Base-by-base conservation (phyloP, 2,329 filamentous ascomycete species). In the Nothophoma quercina region DNA sequence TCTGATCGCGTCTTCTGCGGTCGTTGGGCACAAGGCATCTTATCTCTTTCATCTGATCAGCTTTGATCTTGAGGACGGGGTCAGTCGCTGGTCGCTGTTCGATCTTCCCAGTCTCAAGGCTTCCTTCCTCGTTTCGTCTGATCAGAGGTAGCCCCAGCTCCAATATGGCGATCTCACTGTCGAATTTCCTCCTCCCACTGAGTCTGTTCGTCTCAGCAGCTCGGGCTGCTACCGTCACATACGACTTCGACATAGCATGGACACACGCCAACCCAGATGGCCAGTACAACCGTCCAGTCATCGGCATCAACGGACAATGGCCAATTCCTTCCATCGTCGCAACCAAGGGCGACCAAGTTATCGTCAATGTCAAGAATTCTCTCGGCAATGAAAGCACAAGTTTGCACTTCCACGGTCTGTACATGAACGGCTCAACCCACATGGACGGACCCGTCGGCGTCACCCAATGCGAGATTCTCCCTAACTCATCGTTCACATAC, bases 391-490 rank as follows among this genome's bases (percentile, higher is more conserved):
- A 83, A 60, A 83, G 81, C 10, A 88, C 87, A 7, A 83, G 81
- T 29, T 78, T 93, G 5, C 90, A 93, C 68, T 93, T 89, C 70
- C 90, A 93, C 61, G 90, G 90, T 13, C 80, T 93, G 57, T 91
- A 85, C 66, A 88, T 91, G 67, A 90, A 90, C 60, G 88, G 88
- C 9, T 89, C 88, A 0, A 90, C 85, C 52, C 81, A 81, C 50
- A 90, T 91, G 86, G 89, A 93, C 64, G 90, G 89, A 0, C 83
- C 88, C 1, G 79, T 85, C 0, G 87, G 84, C 28, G 80, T 90
- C 5, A 87, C 83, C 0, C 88, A 75, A 42, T 74, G 72, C 25
- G 61, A 55, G 0, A 88, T 92, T 44, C 79, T 84, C 0, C 85
- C 88, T 1, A 84, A 84, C 0, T 76, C 78, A 5, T 83, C 77